Base-by-base conservation (phyloP, 2,329 filamentous ascomycete species). In the Cercospora nicotianae region DNA sequence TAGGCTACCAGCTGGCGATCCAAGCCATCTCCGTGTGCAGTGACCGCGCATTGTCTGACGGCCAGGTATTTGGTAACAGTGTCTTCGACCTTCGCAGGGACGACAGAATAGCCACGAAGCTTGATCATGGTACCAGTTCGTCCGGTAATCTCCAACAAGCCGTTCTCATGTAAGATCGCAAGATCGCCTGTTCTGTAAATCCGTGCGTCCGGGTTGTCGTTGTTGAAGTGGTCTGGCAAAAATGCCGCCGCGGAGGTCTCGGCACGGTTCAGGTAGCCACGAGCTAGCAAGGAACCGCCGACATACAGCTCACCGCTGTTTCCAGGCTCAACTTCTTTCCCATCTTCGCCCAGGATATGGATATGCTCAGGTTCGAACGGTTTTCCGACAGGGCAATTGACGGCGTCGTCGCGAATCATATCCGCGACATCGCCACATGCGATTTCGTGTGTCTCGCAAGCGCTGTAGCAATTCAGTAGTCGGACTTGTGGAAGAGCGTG, bases 121-220 rank as follows among this genome's bases (percentile, higher is more conserved):
- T 93, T 93, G 81, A 93, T 93, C 90, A 93, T 93, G 12, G 88
- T 87, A 13, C 90, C 90, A 1, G 92, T 89, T 62, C 91, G 87
- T 36, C 91, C 91, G 6, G 89, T 92, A 68, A 93, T 92, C 76
- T 93, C 90, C 7, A 93, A 83, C 5, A 89, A 81, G 1, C 91
- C 91, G 1, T 86, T 90, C 0, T 89, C 83, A 6, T 92, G 83
- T 45, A 91, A 78, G 2, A 89, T 84, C 0, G 90, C 91, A 63
- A 88, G 83, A 77, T 93, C 91, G 3, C 91, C 91, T 0, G 91
- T 93, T 66, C 87, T 85, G 76, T 93, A 93, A 87, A 93, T 91
- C 20, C 88, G 86, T 13, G 90, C 85, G 30, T 86, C 88, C 0
- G 85, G 80, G 1, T 82, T 83, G 18, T 62, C 63, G 3, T 82